Evolutionary conservation across 2,329 filamentous ascomycete species (phyloP).

Genomic region (Penicillium vulpinum): DNA sequence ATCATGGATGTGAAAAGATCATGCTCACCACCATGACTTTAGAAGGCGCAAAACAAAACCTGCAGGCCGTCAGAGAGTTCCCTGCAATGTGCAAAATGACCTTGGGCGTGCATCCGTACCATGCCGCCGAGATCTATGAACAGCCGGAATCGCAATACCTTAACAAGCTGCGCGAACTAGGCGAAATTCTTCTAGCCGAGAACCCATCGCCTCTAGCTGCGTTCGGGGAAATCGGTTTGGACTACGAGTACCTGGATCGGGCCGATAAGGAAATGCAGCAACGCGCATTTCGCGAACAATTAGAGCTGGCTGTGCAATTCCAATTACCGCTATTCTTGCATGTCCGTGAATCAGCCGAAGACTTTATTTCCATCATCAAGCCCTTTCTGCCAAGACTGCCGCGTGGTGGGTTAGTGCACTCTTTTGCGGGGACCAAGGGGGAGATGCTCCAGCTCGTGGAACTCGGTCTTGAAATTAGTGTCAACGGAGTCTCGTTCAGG

Average conservation of each 20-base stretch:
- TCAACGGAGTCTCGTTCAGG: slow-evolving; percentile 54
- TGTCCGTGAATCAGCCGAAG: slow-evolving; percentile 45
- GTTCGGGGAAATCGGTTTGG: slow-evolving; percentile 54
- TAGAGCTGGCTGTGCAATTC: slow-evolving; percentile 41
- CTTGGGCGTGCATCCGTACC: slow-evolving; percentile 54
- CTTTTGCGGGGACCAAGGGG: slow-evolving; percentile 72
- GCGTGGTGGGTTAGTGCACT: slow-evolving; percentile 72
- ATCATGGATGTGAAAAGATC: slow-evolving; percentile 23
- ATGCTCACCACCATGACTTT: slow-evolving; percentile 43
- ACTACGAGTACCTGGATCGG: slow-evolving; percentile 50
- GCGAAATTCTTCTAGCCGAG: slow-evolving; percentile 24
- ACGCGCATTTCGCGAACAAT: slow-evolving; percentile 44
- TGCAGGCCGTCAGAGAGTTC: slow-evolving; percentile 34
- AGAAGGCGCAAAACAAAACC: slow-evolving; percentile 43
- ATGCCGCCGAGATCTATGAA: slow-evolving; percentile 47
- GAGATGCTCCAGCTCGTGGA: slow-evolving; percentile 44
- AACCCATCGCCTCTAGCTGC: slow-evolving; percentile 41
- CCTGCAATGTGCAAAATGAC: slow-evolving; percentile 47
- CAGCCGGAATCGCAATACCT: slow-evolving; percentile 11
- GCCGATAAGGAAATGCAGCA: slow-evolving; percentile 47
- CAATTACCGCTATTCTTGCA: slow-evolving; percentile 37
- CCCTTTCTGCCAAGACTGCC: slow-evolving; percentile 43
- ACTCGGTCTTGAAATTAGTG: slow-evolving; percentile 47
- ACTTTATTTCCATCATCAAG: slow-evolving; percentile 46
- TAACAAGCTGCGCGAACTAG: slow-evolving; percentile 18